Conservation (phyloP, 306 rosid genomes). For the Phaseolus lunatus region DNA sequence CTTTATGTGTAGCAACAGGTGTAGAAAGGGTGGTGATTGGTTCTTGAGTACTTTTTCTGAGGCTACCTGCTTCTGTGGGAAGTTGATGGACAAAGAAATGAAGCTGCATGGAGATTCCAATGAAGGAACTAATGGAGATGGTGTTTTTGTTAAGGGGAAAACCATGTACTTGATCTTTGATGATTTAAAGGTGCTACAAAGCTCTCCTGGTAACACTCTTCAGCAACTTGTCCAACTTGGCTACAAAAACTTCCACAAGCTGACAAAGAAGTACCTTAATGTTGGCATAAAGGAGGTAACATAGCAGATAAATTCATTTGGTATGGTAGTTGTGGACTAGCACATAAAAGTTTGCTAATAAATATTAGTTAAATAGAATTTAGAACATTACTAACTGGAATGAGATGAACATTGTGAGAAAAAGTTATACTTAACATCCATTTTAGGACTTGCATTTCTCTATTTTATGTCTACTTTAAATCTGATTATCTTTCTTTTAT, state of each 20-base stretch:
- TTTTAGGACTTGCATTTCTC: not conserved
- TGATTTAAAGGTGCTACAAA: constrained; percentile 41
- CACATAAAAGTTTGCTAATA: not conserved
- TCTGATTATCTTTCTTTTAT: too few species aligned
- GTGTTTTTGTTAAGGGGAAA: constrained; percentile 46
- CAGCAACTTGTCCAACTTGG: constrained; percentile 41
- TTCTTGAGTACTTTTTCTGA: constrained; percentile 45
- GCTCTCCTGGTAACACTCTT: constrained; percentile 36
- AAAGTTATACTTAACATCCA: not conserved
- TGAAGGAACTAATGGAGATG: constrained; percentile 12
- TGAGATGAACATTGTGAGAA: not conserved
- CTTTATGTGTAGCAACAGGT: constrained; percentile 35
- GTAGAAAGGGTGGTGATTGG: not conserved
- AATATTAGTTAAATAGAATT: not conserved
- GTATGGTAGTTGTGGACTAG: not conserved
- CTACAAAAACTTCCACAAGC: constrained; percentile 33
- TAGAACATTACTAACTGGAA: not conserved
- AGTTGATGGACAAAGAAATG: constrained; percentile 45
- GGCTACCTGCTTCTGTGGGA: constrained; percentile 38
- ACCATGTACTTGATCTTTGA: constrained; percentile 42
- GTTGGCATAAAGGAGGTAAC: constrained; percentile 41
- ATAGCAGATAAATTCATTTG: not conserved
- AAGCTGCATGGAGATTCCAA: constrained; percentile 24
- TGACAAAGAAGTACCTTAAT: not conserved
- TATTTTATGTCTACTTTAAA: too few species aligned